A percentile compares a stretch with the other conserved stretches of the same genome.
These are phyloP conservation scores for Evansstolkia leycettana DNA, from an alignment of 495 filamentous ascomycete species.

Conservation along the genomic window DNA sequence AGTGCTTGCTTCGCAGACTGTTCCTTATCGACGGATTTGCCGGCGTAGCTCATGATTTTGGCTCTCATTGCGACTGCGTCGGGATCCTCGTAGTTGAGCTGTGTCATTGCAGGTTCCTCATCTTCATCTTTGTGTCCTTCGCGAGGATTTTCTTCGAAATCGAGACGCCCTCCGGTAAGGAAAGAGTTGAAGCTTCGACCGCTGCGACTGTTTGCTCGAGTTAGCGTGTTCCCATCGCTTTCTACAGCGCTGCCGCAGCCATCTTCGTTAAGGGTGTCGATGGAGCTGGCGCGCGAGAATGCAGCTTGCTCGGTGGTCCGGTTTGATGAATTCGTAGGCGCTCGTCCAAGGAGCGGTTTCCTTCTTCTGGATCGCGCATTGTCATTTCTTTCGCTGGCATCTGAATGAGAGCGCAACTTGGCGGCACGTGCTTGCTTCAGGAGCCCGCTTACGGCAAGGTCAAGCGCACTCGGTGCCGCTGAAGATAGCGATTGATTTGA, in stretches of 20 bases:
- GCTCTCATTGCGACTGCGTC: constrained; percentile 38
- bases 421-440: constrained; percentile 30
- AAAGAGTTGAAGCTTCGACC: constrained; percentile 22
- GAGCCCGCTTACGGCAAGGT: constrained; percentile 25
- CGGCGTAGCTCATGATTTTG: constrained; percentile 31
- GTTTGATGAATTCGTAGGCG: constrained; percentile 27
- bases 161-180: constrained; percentile 20
- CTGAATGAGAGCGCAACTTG: constrained; percentile 18
- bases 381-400: constrained; percentile 5
- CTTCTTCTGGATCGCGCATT: constrained; percentile 9
- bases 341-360: constrained; percentile 38
- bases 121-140: constrained; percentile 25
- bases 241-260: constrained; percentile 35
- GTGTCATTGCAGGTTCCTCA: constrained; percentile 34
- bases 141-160: constrained; percentile 16
- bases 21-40: constrained; percentile 22
- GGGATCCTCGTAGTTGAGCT: constrained; percentile 42
- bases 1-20: constrained; percentile 8
- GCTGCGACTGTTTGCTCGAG: constrained; percentile 12
- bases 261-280: constrained; percentile 44
- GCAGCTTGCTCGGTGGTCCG: constrained; percentile 10
- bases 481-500: constrained; percentile 8
- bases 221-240: constrained; percentile 18
- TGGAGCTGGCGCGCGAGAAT: constrained; percentile 37
- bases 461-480: constrained; percentile 18